Base-by-base conservation (phyloP, 306 rosid genomes). In the Prunus mongolica region DNA sequence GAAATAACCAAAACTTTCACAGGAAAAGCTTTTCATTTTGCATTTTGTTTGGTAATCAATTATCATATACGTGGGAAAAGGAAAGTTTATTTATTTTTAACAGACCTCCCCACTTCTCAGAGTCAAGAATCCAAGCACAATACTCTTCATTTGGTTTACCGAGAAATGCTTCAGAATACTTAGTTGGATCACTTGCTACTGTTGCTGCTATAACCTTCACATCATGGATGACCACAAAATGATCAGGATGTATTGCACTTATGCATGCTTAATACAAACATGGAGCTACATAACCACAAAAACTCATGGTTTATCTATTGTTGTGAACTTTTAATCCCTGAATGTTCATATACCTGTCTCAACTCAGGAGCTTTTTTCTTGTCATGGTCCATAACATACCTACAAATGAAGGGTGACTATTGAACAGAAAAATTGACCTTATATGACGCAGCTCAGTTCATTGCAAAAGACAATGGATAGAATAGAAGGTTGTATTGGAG, bases 21-120 rank as follows among this genome's bases (percentile, higher is more conserved):
- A 27, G 25, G 68, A 25, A 61, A 16, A 25, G 4, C 28, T 41
- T 44, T 73, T 60, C 32, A 72, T 2, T 25, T 28, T 44, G 55
- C 8, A 57, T 4, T 60, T 28, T 60, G 58, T 60, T 73, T 8
- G 45, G 45, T 60, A 65, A 73, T 25, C 58, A 18, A 44, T 3
- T 60, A 10, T 14, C 24, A 60, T 19, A 73, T 18, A 24, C 47
- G 19, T 15, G 44, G 25, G 68, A 73, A 73, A 46, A 51, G n/a
- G n/a, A 78, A 24, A 38, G 44, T 38, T 38, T 7, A 70, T 38
- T 4, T 65, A 18, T 45, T 56, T n/a, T 64, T 55, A 50, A 82
- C 91, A 69, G 76, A 96, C 99, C 99, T 90, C 99, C 99, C 98
- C 99, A 96, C 82, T 96, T 96, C 82, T 89, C 96, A 8, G 96